Base-by-base conservation (phyloP, 1,139 yeast genomes). In the Pichia sp. region DNA sequence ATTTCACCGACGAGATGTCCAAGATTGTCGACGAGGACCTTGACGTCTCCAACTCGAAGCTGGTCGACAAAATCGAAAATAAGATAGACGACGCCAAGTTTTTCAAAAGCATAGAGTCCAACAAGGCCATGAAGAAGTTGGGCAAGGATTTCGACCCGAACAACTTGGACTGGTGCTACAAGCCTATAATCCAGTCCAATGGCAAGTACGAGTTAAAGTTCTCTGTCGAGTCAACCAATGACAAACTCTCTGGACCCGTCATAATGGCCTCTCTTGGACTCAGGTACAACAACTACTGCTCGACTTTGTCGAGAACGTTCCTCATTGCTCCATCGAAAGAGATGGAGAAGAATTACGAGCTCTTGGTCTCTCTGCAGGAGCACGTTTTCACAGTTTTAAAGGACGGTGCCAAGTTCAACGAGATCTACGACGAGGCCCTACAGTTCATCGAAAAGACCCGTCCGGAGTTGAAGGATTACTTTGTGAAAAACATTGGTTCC, bases 181-280 rank as follows among this genome's bases (percentile, higher is more conserved):
- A 90, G 46, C 98, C 99, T 30, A 87, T 89, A 53, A 78, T 93
- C 54, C 96, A 91, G 70, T 85, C 95, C 61, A 96, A 96, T 50
- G 90, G 89, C 44, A 82, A 83, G 50, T 91, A 83, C 65, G 96
- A 90, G 67, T 74, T 91, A 64, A 85, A 79, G 62, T 95, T 96
- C 45, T 85, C 95, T 58, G 96, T 96, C 1, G 79, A 83, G 58
- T 85, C 96, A 0, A 79, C 80, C 50, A 79, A 82, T 55, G 80
- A 81, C 49, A 78, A 76, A 58, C 75, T 91, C 54, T 86, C 87
- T 12, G 86, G 86, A 41, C 95, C 96, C 19, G 90, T 88, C 39
- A 90, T 93, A 49, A 71, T 90, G 60, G 80, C 96, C 10, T 84
- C 95, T 3, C 72, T 95, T 58, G 97, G 97, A 48, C 75, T 91